Base-by-base conservation (phyloP, 139 green algal species). In the Gonium pectorale region DNA sequence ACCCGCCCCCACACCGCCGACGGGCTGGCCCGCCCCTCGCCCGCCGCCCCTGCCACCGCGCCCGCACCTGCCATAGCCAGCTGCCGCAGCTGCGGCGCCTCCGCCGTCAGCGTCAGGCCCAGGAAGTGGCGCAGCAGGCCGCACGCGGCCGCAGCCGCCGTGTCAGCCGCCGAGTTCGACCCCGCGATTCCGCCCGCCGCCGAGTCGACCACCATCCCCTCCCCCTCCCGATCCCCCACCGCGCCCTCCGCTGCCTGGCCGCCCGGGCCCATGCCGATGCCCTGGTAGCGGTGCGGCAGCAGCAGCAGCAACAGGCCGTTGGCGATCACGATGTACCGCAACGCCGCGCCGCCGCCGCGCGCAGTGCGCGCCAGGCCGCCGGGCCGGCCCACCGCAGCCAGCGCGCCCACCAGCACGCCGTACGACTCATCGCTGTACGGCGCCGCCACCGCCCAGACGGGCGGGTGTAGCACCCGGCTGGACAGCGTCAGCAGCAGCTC, bases 271-370 rank as follows among this genome's bases (percentile, higher is more conserved):
- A 13, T 56, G 49, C 49, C 17, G 49, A 13, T 56, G 56, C 56
- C 24, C 13, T 33, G 38, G 31, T 43, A 41, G 29, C 77, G 66
- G 38, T 83, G 72, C 21, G 91, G 88, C 78, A 95, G 75, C 60
- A 96, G 79, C 72, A 95, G 85, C 71, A 94, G 24, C 29, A 94
- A 84, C 24, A 92, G 31, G 15, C 67, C 82, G 69, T 94, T 94
- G 54, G 92, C 88, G 54, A 93, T 74, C 40, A 94, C 60, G 46
- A 51, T 52, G 81, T 95, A 96, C 38, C 93, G 89, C 89, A 93
- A 95, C 37, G 72, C 54, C 35, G 52, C 71, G 78, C 52, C 64
- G 38, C 67, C 60, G 52, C 73, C 71, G 26, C 52, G 44, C 11
- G 37, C 46, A n/a, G n/a, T n/a, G n/a, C n/a, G n/a, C 46, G 46